A percentile compares a stretch with the other conserved stretches of the same genome.
Conservation (phyloP, 768 basidiomycete species). For the Neoboletus brunneissimus region DNA sequence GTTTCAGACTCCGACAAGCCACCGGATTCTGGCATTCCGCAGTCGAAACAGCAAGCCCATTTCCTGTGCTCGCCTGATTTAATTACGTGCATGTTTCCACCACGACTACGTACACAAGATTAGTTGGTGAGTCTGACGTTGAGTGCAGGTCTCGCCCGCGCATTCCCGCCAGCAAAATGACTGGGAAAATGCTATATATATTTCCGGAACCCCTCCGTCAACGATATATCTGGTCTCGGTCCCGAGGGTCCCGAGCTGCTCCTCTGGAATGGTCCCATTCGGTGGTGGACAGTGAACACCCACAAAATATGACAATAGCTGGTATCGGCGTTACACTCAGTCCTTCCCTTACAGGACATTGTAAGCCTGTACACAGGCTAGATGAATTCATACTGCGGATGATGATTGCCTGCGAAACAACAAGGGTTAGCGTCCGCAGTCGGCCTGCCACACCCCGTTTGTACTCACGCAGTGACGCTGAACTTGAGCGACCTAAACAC, state of each 20-base stretch:
- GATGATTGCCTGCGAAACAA: conserved; percentile 24
- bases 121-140: too few relatives aligned
- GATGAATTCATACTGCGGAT: conserved; percentile 21
- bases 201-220: background rate
- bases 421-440: conserved; percentile 11
- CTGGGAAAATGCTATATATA: background rate
- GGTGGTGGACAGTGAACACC: background rate
- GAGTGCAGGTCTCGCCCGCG: background rate
- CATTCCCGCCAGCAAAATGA: background rate
- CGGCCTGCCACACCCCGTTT: background rate
- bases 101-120: conserved; percentile 3
- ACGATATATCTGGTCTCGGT: background rate
- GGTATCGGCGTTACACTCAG: background rate
- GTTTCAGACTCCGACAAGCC: conserved; percentile 25
- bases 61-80: background rate
- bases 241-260: background rate
- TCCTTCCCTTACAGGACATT: background rate
- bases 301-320: too few relatives aligned
- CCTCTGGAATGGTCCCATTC: background rate
- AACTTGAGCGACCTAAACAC: conserved; percentile 36
- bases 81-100: background rate
- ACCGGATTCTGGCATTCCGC: conserved; percentile 2
- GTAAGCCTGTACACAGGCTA: background rate
- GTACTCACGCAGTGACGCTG: conserved; percentile 31
- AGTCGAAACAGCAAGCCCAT: background rate